A percentile compares a stretch with the other conserved stretches of the same genome.
These are phyloP conservation scores for Canavalia gladiata DNA, from an alignment of 306 rosid genomes.

Conservation along the genomic window DNA sequence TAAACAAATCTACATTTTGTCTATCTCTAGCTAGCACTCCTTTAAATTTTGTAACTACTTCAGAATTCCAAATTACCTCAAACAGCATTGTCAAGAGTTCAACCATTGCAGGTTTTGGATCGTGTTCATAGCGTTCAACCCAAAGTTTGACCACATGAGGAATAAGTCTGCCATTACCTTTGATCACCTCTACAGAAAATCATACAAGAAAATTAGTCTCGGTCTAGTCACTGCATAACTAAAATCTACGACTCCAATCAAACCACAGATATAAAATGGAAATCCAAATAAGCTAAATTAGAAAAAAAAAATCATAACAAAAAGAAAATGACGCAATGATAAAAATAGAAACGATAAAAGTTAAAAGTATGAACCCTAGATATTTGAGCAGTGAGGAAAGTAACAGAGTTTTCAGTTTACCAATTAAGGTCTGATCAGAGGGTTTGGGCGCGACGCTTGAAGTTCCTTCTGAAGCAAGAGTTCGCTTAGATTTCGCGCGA, in stretches of 20 bases:
- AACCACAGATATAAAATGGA: background rate
- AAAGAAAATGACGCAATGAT: background rate
- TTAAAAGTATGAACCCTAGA: conserved; percentile 47
- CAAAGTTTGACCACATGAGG: conserved; percentile 82
- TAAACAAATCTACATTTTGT: conserved; percentile 15
- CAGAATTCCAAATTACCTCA: conserved; percentile 63
- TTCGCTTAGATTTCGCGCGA: conserved; percentile 69
- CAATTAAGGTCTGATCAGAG: conserved; percentile 68
- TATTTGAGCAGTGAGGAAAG: conserved; percentile 13
- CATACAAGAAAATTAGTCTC: conserved; percentile 43
- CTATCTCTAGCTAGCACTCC: conserved; percentile 11
- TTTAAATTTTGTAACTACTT: conserved; percentile 27
- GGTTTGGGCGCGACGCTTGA: conserved; percentile 48
- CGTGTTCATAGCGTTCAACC: conserved; percentile 90
- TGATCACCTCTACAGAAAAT: conserved; percentile 78
- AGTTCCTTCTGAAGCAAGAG: conserved; percentile 65
- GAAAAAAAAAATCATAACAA: background rate
- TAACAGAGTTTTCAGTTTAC: conserved; percentile 46
- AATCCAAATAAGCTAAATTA: background rate
- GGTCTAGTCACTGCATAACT: conserved; percentile 17
- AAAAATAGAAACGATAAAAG: background rate
- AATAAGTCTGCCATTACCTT: conserved; percentile 79
- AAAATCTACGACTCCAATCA: conserved; percentile 30
- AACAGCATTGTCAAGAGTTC: conserved; percentile 88
- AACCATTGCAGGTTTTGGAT: conserved; percentile 77